Evolutionary conservation across 345 rosid genomes (phyloP), one percentile per base, ranked within the genome.

Genomic region (Durio zibethinus): DNA sequence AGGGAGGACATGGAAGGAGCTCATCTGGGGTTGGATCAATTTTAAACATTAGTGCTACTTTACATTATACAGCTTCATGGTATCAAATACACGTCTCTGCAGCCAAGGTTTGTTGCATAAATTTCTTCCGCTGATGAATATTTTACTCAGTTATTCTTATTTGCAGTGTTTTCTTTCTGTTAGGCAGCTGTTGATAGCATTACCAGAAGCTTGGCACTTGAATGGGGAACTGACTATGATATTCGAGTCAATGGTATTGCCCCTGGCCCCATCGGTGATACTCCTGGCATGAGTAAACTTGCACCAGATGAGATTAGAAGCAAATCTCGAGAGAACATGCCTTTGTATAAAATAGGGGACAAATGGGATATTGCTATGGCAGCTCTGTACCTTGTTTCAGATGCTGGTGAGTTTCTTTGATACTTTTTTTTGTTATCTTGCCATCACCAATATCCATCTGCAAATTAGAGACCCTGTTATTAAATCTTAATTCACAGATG

Each of bases 291-390:
- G 91, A 88, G 90, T 78, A 92, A 92, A 82, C 92, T 92, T 43
- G 91, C 50, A 64, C 97, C 95, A 0, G 87, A 85, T 0, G 95
- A 91, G 87, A 87, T 92, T 65, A 79, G 73, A 61, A 86, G 64
- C 86, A 81, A 75, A 78, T 77, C 83, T 23, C 53, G 61, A 73
- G 89, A 87, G 1, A 68, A 57, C 56, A 84, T 77, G 86, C 93
- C 95, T 25, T 80, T 91, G 71, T 90, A 73, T 77, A 90, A 88
- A 82, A 57, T 87, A 4, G 97, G 97, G 23, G 90, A 91, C 76
- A 92, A 85, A 84, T 91, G 95, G 95, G 97, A 92, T 83, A 87
- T 92, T 76, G 95, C 93, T 23, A 92, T 92, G 93, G 93, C 97
- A 43, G 92, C 95, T 42, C 76, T 92, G 47, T 92, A 90, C 85